Conservation (phyloP, 805 yeast species). For the Yarrowia divulgata region DNA sequence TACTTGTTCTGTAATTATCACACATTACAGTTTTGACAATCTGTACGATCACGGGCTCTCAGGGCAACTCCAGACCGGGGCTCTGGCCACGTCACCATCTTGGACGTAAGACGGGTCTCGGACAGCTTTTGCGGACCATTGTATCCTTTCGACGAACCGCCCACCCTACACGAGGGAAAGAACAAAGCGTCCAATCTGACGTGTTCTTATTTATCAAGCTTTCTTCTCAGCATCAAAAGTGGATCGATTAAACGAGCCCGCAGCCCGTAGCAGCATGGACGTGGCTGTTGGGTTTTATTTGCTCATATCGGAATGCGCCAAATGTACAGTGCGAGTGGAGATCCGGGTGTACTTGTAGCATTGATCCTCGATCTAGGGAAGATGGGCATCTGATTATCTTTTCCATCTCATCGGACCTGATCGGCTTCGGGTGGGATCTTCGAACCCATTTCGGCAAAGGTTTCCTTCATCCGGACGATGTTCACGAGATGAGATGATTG, state of each 20-base stretch:
- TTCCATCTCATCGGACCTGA: background rate
- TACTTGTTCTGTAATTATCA: too few relatives aligned
- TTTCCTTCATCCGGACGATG: too few relatives aligned
- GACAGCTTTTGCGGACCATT: background rate
- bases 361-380: too few relatives aligned
- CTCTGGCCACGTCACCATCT: background rate
- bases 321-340: background rate
- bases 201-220: background rate
- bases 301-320: background rate
- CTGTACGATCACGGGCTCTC: too few relatives aligned
- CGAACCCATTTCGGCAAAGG: too few relatives aligned
- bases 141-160: background rate
- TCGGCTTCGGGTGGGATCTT: background rate
- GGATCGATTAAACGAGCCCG: constrained; percentile 10
- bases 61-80: background rate
- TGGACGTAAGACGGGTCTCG: background rate
- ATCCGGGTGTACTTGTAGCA: background rate
- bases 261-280: background rate
- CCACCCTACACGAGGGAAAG: background rate
- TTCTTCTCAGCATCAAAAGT: background rate
- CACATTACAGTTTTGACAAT: background rate
- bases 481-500: too few relatives aligned
- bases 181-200: background rate
- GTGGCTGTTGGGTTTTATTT: background rate
- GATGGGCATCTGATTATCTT: background rate